These are phyloP conservation scores for Pseudopyrenochaeta lycopersici DNA, from an alignment of 2,329 filamentous ascomycete genomes.

Conservation along the genomic window DNA sequence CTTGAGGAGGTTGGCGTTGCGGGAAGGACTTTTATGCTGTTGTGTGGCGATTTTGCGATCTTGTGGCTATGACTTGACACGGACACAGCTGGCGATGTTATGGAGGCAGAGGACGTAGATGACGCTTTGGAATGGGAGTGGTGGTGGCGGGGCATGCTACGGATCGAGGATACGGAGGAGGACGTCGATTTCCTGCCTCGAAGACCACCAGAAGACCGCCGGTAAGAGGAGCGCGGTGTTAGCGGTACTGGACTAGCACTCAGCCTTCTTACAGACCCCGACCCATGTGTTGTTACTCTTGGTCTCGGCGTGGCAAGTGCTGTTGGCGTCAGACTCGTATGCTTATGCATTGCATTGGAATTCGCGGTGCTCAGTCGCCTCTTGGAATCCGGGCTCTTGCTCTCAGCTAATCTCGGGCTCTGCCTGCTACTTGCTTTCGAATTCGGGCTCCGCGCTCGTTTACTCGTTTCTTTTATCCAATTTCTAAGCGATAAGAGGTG, in stretches of 20 bases:
- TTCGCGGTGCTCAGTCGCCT: constrained; percentile 48
- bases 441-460: constrained; percentile 44
- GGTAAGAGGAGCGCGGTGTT: constrained; percentile 86
- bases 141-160: constrained; percentile 79
- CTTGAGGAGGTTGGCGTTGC: constrained; percentile 77
- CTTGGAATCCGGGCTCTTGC: constrained; percentile 38
- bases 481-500: constrained; percentile 74
- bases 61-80: constrained; percentile 67
- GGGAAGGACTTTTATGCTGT: constrained; percentile 91
- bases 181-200: constrained; percentile 95
- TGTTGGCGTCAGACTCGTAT: constrained; percentile 49
- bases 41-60: constrained; percentile 79
- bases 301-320: constrained; percentile 50
- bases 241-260: constrained; percentile 87
- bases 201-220: constrained; percentile 82
- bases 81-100: constrained; percentile 55
- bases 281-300: constrained; percentile 55
- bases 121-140: constrained; percentile 93
- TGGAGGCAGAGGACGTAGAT: constrained; percentile 83
- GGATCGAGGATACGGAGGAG: constrained; percentile 90
- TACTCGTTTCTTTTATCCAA: constrained; percentile 72
- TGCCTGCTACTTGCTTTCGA: constrained; percentile 47
- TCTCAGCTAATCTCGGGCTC: constrained; percentile 42
- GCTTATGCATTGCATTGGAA: constrained; percentile 45
- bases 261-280: constrained; percentile 62